Base-by-base conservation (phyloP, 192 early-diverging fungal genomes). In the Umbelopsis sp. region DNA sequence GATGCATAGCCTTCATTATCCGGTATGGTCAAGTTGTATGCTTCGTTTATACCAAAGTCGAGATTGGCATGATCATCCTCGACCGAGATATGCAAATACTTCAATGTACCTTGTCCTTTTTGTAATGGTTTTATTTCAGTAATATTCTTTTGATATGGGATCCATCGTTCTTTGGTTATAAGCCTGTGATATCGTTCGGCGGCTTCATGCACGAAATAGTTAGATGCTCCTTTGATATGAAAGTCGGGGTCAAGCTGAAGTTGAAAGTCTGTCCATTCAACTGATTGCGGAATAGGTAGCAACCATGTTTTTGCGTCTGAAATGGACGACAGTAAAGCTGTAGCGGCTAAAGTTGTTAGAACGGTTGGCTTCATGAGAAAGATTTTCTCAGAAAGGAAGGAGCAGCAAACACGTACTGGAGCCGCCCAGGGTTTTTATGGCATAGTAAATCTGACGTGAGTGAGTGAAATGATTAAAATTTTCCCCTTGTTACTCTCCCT, bases 21-120 rank as follows among this genome's bases (percentile, higher is more conserved):
- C 14, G 88, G 88, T 24, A 93, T 80, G 38, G 86, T 80, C 25
- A 93, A 83, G 25, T 77, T 83, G 71, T 93, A 93, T n/a, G 91
- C 88, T 79, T 93, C 91, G 69, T 93, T 88, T 0, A 87, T 83
- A 38, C 79, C 82, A 29, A 87, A 76, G 43, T 82, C 78, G 25
- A 91, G 84, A 2, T 84, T 81, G 71, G 70, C 83, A 73, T 77
- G 77, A 32, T 73, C 66, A 75, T 80, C 78, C 9, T 50, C 71
- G 24, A 93, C 85, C 1, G 72, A 69, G 20, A 92, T 75, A 7
- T 50, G 69, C 34, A 91, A 74, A 10, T 74, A 76, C 11, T 65
- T 56, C 49, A 91, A 70, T 1, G 41, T 41, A 11, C 12, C 47
- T 0, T 67, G 65, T 1, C 69, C 43, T 3, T 77, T 68, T 2